Evolutionary conservation across 345 rosid genomes (phyloP).

Genomic region (Bruguiera gymnorhiza): DNA sequence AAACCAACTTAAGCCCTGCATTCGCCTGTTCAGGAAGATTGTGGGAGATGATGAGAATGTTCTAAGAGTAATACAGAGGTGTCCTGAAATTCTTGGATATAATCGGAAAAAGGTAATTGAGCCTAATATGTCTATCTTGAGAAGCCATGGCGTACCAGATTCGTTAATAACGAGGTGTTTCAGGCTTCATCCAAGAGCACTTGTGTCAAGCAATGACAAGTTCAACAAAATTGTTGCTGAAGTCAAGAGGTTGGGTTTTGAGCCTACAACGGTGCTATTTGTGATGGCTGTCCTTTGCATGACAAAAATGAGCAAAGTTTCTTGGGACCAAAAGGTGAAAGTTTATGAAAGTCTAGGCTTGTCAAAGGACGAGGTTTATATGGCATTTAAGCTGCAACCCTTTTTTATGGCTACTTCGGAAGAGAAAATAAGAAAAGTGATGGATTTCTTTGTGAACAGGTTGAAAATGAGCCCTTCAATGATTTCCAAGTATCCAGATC

Average conservation of each 20-base stretch:
- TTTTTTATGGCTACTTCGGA: constrained; percentile 13
- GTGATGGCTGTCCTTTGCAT: constrained; percentile 8
- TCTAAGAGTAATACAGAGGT: constrained; percentile 7
- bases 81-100: background rate
- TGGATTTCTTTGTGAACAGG: constrained; percentile 15
- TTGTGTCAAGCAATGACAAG: background rate
- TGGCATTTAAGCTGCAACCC: constrained; percentile 19
- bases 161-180: background rate
- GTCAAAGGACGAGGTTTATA: constrained; percentile 9
- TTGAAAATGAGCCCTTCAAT: constrained; percentile 1
- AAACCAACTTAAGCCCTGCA: constrained; percentile 15
- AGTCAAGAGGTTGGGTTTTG: constrained; percentile 17
- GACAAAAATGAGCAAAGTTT: background rate
- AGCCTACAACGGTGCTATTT: constrained; percentile 4
- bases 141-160: constrained; percentile 6
- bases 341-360: constrained; percentile 15
- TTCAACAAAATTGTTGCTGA: constrained; percentile 2
- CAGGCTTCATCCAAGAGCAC: background rate
- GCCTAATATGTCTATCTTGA: background rate
- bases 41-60: constrained; percentile 6
- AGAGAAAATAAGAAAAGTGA: constrained; percentile 16
- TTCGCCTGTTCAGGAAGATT: constrained; percentile 10
- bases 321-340: constrained; percentile 16
- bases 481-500: constrained; percentile 10
- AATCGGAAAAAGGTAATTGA: background rate